Conservation (phyloP, 139 green algal genomes). For the Micractinium sp. region DNA sequence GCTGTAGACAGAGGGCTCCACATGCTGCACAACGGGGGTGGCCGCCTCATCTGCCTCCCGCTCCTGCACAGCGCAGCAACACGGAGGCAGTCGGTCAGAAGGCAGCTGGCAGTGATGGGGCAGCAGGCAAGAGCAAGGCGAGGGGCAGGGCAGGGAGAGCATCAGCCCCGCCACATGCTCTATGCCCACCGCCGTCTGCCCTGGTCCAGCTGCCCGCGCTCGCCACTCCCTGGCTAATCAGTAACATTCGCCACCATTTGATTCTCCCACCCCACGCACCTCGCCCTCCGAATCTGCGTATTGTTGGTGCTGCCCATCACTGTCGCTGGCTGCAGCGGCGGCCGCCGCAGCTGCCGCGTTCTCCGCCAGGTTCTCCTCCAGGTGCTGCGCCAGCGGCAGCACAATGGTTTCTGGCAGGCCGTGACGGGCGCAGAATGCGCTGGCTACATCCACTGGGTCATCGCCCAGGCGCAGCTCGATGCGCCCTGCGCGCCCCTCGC, state of each 20-base stretch:
- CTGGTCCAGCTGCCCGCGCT: background rate
- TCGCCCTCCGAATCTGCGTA: background rate
- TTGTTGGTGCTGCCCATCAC: background rate
- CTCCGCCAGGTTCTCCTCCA: conserved; percentile 72
- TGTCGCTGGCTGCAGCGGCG: background rate
- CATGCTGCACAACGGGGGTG: background rate
- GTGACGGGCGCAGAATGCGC: conserved; percentile 70
- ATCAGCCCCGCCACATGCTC: too few relatives aligned
- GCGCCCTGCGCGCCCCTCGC: conserved; percentile 60
- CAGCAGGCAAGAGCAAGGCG: background rate
- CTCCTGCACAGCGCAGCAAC: background rate
- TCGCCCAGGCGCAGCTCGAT: conserved; percentile 76
- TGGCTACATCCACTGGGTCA: conserved; percentile 63
- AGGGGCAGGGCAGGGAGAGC: too few relatives aligned
- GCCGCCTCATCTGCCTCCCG: background rate
- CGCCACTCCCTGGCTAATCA: background rate
- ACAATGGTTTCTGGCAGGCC: conserved; percentile 68
- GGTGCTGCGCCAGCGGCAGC: conserved; percentile 68
- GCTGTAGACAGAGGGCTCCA: background rate
- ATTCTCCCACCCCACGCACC: background rate
- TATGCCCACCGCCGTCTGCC: too few relatives aligned
- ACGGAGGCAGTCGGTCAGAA: background rate
- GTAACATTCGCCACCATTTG: background rate
- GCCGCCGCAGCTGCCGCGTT: background rate
- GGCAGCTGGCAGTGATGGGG: background rate